Conservation (phyloP, 176 grass and related monocot species). For the barley (Hordeum vulgare) region DNA sequence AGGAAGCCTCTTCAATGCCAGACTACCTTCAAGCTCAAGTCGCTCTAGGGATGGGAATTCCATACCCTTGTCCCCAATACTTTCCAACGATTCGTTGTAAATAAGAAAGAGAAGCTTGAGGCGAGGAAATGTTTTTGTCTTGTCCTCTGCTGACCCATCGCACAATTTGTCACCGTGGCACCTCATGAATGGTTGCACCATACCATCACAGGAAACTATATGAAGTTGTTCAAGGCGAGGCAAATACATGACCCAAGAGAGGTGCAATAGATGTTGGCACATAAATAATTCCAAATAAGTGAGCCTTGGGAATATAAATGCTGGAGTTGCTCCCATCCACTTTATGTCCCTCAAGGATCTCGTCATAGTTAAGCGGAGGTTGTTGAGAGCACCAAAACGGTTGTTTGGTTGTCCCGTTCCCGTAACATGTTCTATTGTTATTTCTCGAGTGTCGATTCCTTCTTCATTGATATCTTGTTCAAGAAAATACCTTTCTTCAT, state of each 20-base stretch:
- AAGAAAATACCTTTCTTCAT: no score
- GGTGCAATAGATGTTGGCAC: background rate
- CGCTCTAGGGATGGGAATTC: background rate
- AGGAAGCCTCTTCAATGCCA: background rate
- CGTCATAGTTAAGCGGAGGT: no score
- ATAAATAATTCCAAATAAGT: background rate
- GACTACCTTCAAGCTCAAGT: background rate
- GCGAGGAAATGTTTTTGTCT: background rate
- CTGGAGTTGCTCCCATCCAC: background rate
- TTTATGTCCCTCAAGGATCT: background rate
- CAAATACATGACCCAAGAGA: background rate
- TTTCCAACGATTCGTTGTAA: background rate
- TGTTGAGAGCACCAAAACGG: background rate
- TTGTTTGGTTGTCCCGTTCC: background rate
- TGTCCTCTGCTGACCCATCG: background rate
- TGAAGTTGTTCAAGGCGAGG: background rate
- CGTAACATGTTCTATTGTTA: background rate
- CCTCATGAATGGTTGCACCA: background rate
- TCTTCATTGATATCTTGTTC: no score
- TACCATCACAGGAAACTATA: background rate
- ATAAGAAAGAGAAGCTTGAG: background rate
- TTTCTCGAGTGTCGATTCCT: background rate
- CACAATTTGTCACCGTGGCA: background rate
- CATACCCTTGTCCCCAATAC: background rate
- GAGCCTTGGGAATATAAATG: background rate